Evolutionary conservation across 176 grass and related monocot genomes (phyloP), one percentile per base, ranked within the genome.

Genomic region (Ensete glaucum): DNA sequence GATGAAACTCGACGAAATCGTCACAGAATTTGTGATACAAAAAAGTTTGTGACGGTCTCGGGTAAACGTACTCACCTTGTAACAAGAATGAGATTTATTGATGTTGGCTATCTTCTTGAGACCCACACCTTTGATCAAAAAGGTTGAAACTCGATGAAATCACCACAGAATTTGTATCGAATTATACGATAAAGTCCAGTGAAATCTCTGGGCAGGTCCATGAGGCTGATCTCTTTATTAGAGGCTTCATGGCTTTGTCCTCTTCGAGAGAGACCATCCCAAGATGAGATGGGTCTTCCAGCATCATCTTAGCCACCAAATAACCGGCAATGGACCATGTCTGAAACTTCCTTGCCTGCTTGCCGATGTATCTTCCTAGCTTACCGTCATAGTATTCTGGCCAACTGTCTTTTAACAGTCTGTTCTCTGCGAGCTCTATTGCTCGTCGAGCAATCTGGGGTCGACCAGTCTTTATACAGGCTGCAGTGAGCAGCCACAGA

Each of bases 281-380:
- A 1, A 78, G 34, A 51, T 86, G 79, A 8, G 75, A 82, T 5
- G 80, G 76, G 53, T 86, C 84, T 62, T 86, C 84, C 0, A 86
- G 3, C 84, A 82, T 79, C 84, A 86, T 86, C 73, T 86, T 86
- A 1, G 84, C 67, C 1, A 86, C 84, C 67, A 86, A 56, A n/a
- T 86, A 82, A 54, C 84, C 84, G 19, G 84, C 80, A 75, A 86
- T 82, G 2, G 79, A 82, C 79, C 84, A 86, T 52, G 84, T 86
- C 52, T 82, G 84, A 20, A 76, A 82, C 53, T 86, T 82, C 19
- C 76, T 65, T 21, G 79, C 84, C 55, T 86, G 84, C 73, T 82
- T 86, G 1, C 75, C 84, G 9, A 86, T 23, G 15, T 82, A 86
- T 75, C 80, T 72, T 5, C 80, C 84, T 1, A 79, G 34, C 62